Percentiles rank a stretch among this genome's conserved stretches.
Evolutionary conservation across 441 rosid species (phyloP).

Genomic region (Omphalea diandra): DNA sequence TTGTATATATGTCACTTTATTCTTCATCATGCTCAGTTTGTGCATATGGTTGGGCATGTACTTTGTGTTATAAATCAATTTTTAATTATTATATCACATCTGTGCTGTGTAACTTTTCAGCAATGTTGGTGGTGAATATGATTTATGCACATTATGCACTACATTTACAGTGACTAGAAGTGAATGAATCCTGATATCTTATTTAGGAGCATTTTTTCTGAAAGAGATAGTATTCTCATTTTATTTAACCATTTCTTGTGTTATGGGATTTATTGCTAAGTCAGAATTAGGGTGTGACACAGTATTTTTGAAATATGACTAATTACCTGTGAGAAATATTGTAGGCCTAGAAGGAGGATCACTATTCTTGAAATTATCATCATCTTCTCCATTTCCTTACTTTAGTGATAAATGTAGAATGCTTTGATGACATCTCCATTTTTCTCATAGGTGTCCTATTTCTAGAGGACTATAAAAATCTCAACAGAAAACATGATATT

Average conservation of each 20-base stretch:
- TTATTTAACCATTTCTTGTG: background rate
- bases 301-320: background rate
- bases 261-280: background rate
- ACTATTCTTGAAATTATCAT: background rate
- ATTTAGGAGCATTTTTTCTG: background rate
- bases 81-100: background rate
- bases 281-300: background rate
- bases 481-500: background rate
- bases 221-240: background rate
- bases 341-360: background rate
- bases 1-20: too few species aligned
- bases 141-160: background rate
- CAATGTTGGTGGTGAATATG: background rate
- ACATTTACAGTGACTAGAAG: background rate
- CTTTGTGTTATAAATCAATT: background rate
- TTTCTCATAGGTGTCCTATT: background rate
- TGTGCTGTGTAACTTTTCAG: background rate
- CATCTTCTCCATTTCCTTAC: background rate
- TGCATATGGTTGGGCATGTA: background rate
- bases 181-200: background rate
- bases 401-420: too few species aligned
- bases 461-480: background rate
- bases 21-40: background rate
- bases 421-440: background rate
- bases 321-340: background rate